Evolutionary conservation across 1,139 yeast genomes (phyloP), one percentile per base, ranked within the genome.

Genomic region (Hyphopichia wangnamkhiaoensis): DNA sequence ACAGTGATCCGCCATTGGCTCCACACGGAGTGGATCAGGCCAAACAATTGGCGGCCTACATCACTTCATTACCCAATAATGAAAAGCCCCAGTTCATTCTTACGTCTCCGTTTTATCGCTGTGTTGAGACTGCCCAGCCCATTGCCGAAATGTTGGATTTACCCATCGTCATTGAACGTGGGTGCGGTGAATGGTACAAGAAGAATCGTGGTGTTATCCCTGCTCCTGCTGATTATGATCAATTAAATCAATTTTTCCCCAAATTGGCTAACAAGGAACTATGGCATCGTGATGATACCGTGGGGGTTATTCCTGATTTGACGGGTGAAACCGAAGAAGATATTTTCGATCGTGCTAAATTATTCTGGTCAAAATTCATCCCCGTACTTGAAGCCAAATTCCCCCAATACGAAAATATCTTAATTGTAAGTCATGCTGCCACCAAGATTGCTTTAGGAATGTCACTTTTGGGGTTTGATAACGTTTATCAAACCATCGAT

Each of bases 101-200:
- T 50, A 68, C 84, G 1, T 88, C 96, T 2, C 98, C 98, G 0
- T 91, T 89, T 59, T 90, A 88, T 59, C 68, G 98, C 44, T 93
- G 98, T 59, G 70, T 91, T 13, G 91, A 93, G 58, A 90, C 98
- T 0, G 77, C 85, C 3, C 74, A 78, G 33, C 87, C 91, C 2
- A 65, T 82, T n/a, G 80, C 91, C 1, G 68, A 75, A 26, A 59
- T 61, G 34, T 62, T 84, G 19, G 78, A 70, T 10, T 54, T 82
- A 26, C 79, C 80, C n/a, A 74, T 87, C 12, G 71, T 66, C 28
- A 60, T 84, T 9, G 95, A 88, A 53, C 62, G 81, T 41, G 95
- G 95, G 1, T 74, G 85, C 14, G 90, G 88, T 8, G 86, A 81
- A 52, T 81, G 85, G 84, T 81, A 79, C 46, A 75, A 77, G 50